Conservation (phyloP, 768 basidiomycete genomes). For the Termitomyces sp. region DNA sequence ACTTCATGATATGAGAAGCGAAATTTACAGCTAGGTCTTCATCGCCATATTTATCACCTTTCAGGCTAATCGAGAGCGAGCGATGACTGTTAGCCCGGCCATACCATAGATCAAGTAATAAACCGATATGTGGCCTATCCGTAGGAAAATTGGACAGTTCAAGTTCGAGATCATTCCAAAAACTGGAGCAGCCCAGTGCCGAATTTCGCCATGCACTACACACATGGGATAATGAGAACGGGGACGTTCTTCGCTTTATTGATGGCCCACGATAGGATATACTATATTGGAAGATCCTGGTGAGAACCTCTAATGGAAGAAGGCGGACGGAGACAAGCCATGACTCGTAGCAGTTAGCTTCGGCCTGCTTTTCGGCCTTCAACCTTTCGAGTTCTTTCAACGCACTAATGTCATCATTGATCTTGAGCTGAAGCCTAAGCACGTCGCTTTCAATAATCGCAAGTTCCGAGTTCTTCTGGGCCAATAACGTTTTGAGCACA, state of each 20-base stretch:
- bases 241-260: not conserved
- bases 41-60: no score
- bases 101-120: not conserved
- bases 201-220: no score
- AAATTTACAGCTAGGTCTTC: not conserved
- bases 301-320: conserved; percentile 2
- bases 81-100: not conserved
- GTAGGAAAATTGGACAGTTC: not conserved
- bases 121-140: not conserved
- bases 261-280: not conserved
- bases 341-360: not conserved
- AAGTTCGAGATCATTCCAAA: conserved; percentile 1
- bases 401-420: not conserved
- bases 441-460: not conserved
- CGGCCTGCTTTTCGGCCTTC: not conserved
- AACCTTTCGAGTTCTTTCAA: not conserved
- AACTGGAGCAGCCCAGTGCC: not conserved
- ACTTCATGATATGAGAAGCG: not conserved
- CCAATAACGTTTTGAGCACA: not conserved
- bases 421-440: not conserved
- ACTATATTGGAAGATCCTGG: not conserved
- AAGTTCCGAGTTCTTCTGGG: not conserved
- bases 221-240: not conserved
- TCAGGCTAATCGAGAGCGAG: not conserved
- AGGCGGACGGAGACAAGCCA: not conserved